These are phyloP conservation scores for Extremus antarcticus DNA, from an alignment of 495 filamentous ascomycete species.

Conservation along the genomic window DNA sequence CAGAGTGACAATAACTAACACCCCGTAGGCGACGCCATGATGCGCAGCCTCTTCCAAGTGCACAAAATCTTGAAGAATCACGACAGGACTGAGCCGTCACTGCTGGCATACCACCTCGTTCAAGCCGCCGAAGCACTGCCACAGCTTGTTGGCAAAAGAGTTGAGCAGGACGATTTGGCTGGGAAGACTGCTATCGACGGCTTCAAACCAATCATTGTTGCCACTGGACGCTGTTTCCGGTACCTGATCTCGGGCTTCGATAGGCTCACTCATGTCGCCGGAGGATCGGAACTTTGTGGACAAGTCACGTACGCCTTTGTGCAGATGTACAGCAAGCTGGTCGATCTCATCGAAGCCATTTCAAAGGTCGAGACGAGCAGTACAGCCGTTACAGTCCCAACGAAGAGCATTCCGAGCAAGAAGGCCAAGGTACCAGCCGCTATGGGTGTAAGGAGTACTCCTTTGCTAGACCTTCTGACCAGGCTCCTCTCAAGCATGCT, in stretches of 20 bases:
- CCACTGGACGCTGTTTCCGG: neutral
- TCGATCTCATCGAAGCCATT: constrained; percentile 4
- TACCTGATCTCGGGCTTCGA: constrained; percentile 13
- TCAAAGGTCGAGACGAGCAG: neutral
- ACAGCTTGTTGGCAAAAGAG: constrained; percentile 1
- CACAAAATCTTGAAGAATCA: constrained; percentile 1
- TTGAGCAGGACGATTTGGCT: neutral
- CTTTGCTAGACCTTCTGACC: constrained; percentile 3
- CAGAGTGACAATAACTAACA: neutral
- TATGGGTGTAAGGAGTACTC: constrained; percentile 1
- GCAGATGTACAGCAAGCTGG: constrained; percentile 10
- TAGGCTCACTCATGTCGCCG: constrained; percentile 5
- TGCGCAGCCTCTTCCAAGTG: constrained; percentile 14
- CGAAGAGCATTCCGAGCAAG: neutral
- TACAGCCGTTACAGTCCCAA: neutral
- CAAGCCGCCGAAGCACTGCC: constrained; percentile 9
- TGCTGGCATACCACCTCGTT: constrained; percentile 12
- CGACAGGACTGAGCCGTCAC: neutral
- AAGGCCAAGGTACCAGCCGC: constrained; percentile 3
- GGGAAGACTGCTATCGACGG: neutral
- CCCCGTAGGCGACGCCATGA: constrained; percentile 8
- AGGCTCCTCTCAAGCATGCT: constrained; percentile 12
- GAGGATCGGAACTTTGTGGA: constrained; percentile 7
- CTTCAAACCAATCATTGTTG: constrained; percentile 4
- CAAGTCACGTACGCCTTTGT: constrained; percentile 16